phyloP scores from a whole-genome alignment of 345 rosid genomes.

The Ceriops decandra region DNA sequence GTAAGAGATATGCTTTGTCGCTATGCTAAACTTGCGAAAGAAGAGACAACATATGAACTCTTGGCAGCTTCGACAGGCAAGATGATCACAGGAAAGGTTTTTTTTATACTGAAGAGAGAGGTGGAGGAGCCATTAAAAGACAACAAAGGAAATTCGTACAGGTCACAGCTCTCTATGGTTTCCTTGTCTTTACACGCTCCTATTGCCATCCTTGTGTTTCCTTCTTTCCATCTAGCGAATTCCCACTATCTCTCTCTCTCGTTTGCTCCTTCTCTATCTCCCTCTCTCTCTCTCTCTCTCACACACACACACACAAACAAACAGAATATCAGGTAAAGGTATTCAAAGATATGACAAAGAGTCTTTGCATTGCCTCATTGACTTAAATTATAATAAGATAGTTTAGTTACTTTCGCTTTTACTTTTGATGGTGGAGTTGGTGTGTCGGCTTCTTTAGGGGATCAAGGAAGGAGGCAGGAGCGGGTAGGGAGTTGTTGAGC shows the following conservation, averaged over 20 bases:
- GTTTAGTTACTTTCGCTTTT: conserved; percentile 33
- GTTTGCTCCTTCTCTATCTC: too few relatives aligned
- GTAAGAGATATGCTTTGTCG: too few relatives aligned
- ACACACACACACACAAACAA: too few relatives aligned
- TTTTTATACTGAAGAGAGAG: conserved; percentile 21
- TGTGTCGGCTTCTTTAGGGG: conserved; percentile 24
- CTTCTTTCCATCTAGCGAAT: conserved; percentile 12
- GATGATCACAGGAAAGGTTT: conserved; percentile 11
- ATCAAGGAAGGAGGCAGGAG: conserved; percentile 31
- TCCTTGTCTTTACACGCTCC: conserved; percentile 37
- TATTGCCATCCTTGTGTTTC: conserved; percentile 6
- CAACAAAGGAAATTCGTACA: background rate
- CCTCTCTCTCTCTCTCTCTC: too few relatives aligned
- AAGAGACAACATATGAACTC: background rate
- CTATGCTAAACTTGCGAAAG: too few relatives aligned
- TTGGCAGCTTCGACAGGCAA: background rate
- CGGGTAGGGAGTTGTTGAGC: conserved; percentile 36
- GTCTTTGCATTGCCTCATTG: conserved; percentile 6
- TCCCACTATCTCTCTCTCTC: conserved; percentile 23
- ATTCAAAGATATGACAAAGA: background rate
- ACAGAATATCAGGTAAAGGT: too few relatives aligned
- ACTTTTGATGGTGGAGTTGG: conserved; percentile 46
- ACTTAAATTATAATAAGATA: background rate
- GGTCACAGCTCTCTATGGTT: background rate
- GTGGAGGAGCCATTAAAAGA: conserved; percentile 21